phyloP scores from a whole-genome alignment of 192 early-diverging fungal species.

The Diversispora eburnea region DNA sequence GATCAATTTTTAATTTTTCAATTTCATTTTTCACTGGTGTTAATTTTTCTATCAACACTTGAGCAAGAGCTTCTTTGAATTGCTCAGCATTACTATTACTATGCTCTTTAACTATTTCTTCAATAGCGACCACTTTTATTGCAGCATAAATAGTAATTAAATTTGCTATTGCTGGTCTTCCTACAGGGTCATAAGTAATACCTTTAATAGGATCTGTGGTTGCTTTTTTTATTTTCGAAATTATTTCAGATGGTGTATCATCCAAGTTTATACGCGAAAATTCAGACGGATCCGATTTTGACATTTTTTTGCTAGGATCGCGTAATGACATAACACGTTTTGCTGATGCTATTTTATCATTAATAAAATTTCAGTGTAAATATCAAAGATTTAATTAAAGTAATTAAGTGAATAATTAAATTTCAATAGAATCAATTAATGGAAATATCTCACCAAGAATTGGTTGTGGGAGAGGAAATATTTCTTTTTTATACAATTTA shows the following conservation, averaged over 20 bases:
- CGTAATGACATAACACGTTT: conserved; percentile 85
- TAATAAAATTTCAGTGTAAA: neutral
- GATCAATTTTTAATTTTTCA: conserved; percentile 53
- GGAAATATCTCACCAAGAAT: conserved; percentile 54
- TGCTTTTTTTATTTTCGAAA: conserved; percentile 65
- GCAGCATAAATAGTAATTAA: conserved; percentile 75
- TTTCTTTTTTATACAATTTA: conserved; percentile 53
- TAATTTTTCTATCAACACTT: conserved; percentile 57
- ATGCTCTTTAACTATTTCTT: conserved; percentile 51
- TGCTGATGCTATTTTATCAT: conserved; percentile 35
- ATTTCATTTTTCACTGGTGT: conserved; percentile 67
- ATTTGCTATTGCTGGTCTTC: conserved; percentile 80
- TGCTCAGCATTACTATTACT: conserved; percentile 47
- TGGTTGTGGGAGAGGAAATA: conserved; percentile 67
- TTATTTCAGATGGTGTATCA: conserved; percentile 66
- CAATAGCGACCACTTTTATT: conserved; percentile 35
- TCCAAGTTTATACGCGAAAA: conserved; percentile 70
- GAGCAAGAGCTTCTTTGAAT: conserved; percentile 74
- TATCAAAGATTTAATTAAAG: conserved; percentile 19
- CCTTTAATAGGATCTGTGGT: conserved; percentile 63
- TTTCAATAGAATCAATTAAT: neutral
- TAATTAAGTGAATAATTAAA: neutral
- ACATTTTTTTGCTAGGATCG: conserved; percentile 80
- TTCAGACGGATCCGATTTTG: conserved; percentile 75
- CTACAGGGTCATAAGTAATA: conserved; percentile 67